These are phyloP conservation scores for Chlamydomonas sp. DNA, from an alignment of 139 green algal genomes.

Conservation along the genomic window DNA sequence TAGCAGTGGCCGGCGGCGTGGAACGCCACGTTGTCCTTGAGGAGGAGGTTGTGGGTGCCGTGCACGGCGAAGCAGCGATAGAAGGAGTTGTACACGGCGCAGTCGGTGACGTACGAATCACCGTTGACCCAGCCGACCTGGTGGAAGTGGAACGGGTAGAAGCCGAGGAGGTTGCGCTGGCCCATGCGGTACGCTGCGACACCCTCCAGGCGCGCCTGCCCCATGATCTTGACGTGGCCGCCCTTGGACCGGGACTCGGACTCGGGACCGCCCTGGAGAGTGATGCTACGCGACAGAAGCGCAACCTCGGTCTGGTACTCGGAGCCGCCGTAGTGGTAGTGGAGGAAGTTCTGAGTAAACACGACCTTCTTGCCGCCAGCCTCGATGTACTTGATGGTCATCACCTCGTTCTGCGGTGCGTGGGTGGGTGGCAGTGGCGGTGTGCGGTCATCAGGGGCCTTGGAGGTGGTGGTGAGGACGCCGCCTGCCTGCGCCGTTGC, in stretches of 20 bases:
- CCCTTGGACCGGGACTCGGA: constrained; percentile 2
- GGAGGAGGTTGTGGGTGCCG: constrained; percentile 27
- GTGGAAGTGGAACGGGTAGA: constrained; percentile 58
- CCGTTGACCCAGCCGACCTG: constrained; percentile 14
- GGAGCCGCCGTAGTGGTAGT: neutral
- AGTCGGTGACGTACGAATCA: constrained; percentile 32
- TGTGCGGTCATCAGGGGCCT: no score
- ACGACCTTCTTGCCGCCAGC: constrained; percentile 23
- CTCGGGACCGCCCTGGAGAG: constrained; percentile 15
- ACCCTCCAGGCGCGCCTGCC: constrained; percentile 37
- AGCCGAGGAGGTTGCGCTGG: constrained; percentile 43
- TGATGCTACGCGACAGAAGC: constrained; percentile 40
- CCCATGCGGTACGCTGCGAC: constrained; percentile 41
- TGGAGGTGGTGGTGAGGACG: no score
- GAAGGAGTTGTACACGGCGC: constrained; percentile 36
- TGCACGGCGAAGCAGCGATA: constrained; percentile 39
- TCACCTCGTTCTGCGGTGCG: no score
- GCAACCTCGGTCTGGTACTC: constrained; percentile 54
- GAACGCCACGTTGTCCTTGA: constrained; percentile 49
- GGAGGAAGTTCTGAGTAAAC: constrained; percentile 11
- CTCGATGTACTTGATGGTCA: constrained; percentile 23
- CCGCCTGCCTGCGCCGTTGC: no score
- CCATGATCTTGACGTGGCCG: constrained; percentile 26
- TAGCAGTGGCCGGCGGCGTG: constrained; percentile 31
- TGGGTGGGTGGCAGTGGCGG: no score